phyloP scores from a whole-genome alignment of 768 basidiomycete species.

The Mycena pura region DNA sequence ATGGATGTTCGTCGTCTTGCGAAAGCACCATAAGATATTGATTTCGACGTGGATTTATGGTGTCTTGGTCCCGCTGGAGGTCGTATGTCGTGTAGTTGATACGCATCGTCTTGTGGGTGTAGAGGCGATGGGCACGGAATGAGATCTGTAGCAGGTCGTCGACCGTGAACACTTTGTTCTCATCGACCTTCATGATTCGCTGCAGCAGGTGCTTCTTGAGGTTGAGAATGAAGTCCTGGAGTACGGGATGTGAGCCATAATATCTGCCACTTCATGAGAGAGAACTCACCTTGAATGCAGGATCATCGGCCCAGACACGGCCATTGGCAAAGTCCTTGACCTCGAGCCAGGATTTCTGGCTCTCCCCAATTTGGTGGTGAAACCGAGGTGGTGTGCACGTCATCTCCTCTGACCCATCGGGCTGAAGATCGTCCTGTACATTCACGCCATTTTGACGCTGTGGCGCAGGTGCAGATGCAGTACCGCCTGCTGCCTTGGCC shows the following conservation, averaged over 20 bases:
- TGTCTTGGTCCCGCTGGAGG: constrained; percentile 21
- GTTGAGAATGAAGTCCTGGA: not conserved
- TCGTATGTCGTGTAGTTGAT: constrained; percentile 48
- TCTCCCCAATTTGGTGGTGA: constrained; percentile 33
- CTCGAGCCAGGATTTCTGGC: constrained; percentile 9
- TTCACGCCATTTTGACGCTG: not conserved
- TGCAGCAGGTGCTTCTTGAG: not conserved
- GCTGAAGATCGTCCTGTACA: not conserved
- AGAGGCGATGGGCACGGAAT: constrained; percentile 31
- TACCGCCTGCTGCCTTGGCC: not conserved
- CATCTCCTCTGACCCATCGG: constrained; percentile 17
- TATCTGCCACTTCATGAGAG: too few relatives aligned
- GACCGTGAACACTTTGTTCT: constrained; percentile 27
- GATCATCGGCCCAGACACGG: constrained; percentile 24
- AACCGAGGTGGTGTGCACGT: constrained; percentile 18
- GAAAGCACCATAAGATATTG: constrained; percentile 41
- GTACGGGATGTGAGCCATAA: not conserved
- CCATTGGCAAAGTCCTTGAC: not conserved
- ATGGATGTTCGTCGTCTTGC: constrained; percentile 32
- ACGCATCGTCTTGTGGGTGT: constrained; percentile 32
- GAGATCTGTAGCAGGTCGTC: constrained; percentile 18
- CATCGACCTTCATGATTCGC: constrained; percentile 12
- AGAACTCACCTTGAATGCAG: constrained; percentile 39
- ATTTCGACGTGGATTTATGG: constrained; percentile 42
- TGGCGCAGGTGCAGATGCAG: not conserved